These are phyloP conservation scores for Solanum acaule DNA, from an alignment of 257 asterid genomes.

Conservation along the genomic window DNA sequence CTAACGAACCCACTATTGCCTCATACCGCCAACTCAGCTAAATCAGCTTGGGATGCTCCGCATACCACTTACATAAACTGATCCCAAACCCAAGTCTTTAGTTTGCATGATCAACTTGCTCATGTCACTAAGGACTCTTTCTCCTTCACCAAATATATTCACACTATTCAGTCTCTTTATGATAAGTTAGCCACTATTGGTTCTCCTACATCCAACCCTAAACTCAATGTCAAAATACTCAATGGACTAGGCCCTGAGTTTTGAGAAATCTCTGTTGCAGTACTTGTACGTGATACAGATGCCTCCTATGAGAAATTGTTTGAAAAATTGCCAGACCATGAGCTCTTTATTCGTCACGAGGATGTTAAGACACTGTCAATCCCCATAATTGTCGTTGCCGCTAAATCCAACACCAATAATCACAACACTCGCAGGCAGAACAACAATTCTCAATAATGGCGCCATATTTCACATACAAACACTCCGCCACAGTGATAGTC, in stretches of 20 bases:
- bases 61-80: too few relatives aligned
- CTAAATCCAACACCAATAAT: background rate
- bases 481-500: background rate
- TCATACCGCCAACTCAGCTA: background rate
- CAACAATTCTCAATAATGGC: background rate
- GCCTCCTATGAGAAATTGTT: background rate
- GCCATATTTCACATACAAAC: too few relatives aligned
- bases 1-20: background rate
- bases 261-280: fast-evolving
- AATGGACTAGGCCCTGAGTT: background rate
- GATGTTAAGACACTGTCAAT: background rate
- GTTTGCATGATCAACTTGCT: fast-evolving
- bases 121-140: background rate
- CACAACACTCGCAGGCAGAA: background rate
- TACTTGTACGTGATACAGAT: background rate
- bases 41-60: background rate
- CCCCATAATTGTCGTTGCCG: fast-evolving
- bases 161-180: background rate
- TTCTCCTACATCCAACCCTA: background rate
- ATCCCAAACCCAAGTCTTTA: background rate
- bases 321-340: background rate
- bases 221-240: background rate
- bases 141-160: background rate
- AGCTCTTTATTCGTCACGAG: background rate
- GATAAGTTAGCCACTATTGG: background rate